Evolutionary conservation across 495 filamentous ascomycete species (phyloP).

Genomic region (Aspergillus leporis): DNA sequence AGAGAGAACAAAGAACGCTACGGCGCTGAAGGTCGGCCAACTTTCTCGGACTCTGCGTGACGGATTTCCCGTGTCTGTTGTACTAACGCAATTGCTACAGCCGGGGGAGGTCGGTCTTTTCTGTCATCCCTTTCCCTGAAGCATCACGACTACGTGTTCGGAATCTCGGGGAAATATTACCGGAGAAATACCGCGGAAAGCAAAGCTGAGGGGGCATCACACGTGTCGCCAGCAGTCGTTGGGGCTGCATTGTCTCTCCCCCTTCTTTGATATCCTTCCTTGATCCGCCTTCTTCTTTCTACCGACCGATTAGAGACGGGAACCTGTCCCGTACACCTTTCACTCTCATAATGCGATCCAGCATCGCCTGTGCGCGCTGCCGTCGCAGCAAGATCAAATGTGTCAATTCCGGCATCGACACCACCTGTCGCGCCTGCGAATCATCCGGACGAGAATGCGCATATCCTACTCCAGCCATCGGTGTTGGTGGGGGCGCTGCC

Average conservation of each 20-base stretch:
- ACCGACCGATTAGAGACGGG: slow-evolving; percentile 17
- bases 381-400: slow-evolving; percentile 83
- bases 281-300: neutral
- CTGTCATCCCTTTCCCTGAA: slow-evolving; percentile 14
- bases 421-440: slow-evolving; percentile 76
- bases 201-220: slow-evolving; percentile 14
- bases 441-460: slow-evolving; percentile 73
- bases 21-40: slow-evolving; percentile 2
- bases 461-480: slow-evolving; percentile 66
- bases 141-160: slow-evolving; percentile 7
- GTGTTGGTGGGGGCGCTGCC: slow-evolving; percentile 49
- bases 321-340: slow-evolving; percentile 23
- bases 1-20: slow-evolving; percentile 7
- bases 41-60: slow-evolving; percentile 3
- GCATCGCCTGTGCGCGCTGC: slow-evolving; percentile 77
- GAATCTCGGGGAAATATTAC: slow-evolving; percentile 29
- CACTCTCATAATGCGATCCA: slow-evolving; percentile 61
- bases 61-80: slow-evolving; percentile 5
- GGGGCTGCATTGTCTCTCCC: slow-evolving; percentile 21
- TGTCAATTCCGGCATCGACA: slow-evolving; percentile 74
- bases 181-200: slow-evolving; percentile 28
- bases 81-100: slow-evolving; percentile 9
- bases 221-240: slow-evolving; percentile 18
- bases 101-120: slow-evolving; percentile 16
- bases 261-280: slow-evolving; percentile 5